Evolutionary conservation across 768 basidiomycete species (phyloP), one percentile per base, ranked within the genome.

Genomic region (Chalciporus piperatus): DNA sequence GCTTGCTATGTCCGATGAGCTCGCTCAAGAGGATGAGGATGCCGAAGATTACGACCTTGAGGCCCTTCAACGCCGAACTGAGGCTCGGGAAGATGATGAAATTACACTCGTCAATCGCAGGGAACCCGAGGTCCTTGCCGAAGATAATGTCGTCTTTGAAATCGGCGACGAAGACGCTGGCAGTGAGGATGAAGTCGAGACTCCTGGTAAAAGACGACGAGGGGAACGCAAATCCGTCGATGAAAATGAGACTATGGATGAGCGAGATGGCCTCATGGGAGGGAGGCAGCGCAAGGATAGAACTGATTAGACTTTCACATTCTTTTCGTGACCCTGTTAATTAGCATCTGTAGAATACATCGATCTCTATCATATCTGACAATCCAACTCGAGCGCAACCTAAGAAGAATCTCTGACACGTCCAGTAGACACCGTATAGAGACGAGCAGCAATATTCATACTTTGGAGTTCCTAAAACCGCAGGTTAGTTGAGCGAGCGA

Each of bases 1-100:
- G 67, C 83, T 99, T 55, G 85, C 92, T 32, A 94, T 98, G 88
- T 95, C 92, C 22, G 95, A 98, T 57, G 97, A 99, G 73, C 71
- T 98, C 47, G 92, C 97, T 22, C 93, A 95, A 72, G 88, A 94
- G 61, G 92, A 95, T 63, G 86, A 88, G 60, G 94, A 95, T 58
- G 95, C 92, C 0, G 91, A 97, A 64, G 88, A 94, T 64, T 95
- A 92, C 61, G 92, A 94, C 62, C 75, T 92, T 23, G 92, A 93
- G 59, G 75, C 87, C 13, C 74, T 94, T 48, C 80, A 84, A 58
- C 72, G 62, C 46, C 83, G 85, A 30, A 75, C 76, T 2, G 67
- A 73, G 28, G 68, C 70, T 13, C 73, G 76, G 27, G 79, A 79
- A 25, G 84, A 86, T 3, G 85, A 88, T 54, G 79, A 84, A 13